These are phyloP conservation scores for Pistacia vera DNA, from an alignment of 345 rosid species.

Conservation along the genomic window DNA sequence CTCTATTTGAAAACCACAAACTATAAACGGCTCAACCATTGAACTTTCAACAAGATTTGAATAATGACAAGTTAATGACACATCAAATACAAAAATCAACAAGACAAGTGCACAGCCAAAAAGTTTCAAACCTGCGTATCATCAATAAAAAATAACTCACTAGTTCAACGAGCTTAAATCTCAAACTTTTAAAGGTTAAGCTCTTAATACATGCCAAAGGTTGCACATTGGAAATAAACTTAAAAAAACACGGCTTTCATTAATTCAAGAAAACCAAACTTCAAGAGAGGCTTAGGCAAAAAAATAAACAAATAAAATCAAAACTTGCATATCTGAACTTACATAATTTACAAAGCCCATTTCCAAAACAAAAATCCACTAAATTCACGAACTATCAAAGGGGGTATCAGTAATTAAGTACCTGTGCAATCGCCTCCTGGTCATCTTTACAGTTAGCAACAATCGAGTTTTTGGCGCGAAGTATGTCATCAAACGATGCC, in stretches of 20 bases:
- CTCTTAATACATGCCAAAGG: neutral
- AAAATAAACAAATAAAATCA: neutral
- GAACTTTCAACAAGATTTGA: neutral
- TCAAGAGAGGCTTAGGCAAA: neutral
- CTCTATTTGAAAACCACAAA: neutral
- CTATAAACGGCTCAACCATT: neutral
- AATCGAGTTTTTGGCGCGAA: conserved; percentile 87
- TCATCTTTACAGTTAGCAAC: conserved; percentile 78
- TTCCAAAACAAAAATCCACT: neutral
- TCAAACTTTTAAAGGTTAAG: neutral
- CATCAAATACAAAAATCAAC: neutral
- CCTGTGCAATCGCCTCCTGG: conserved; percentile 81
- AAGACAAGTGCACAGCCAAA: neutral
- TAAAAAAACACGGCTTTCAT: neutral
- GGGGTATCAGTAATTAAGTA: neutral
- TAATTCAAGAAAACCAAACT: neutral
- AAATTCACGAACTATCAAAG: neutral
- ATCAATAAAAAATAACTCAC: neutral
- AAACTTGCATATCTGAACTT: neutral
- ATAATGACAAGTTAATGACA: neutral
- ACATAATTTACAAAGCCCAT: conserved; percentile 4
- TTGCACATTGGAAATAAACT: too few relatives aligned
- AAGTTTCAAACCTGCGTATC: neutral
- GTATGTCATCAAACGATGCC: conserved; percentile 91
- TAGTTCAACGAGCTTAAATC: conserved; percentile 3